Conservation (phyloP, 352 stramenopile genomes). For the Globisporangium echinulatum region DNA sequence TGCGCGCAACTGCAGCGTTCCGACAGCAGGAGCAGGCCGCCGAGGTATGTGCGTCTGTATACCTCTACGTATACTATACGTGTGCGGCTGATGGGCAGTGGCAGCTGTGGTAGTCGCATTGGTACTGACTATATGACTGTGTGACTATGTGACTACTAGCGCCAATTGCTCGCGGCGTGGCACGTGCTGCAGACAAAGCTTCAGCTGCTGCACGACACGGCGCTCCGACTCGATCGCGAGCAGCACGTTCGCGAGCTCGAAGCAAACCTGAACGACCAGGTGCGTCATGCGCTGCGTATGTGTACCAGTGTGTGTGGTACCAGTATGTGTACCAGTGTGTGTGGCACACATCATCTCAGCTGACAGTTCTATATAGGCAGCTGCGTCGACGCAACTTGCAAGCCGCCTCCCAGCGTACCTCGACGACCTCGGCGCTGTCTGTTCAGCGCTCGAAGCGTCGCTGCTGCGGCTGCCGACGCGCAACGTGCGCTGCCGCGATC, state of each 20-base stretch:
- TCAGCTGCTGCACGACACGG: constrained; percentile 36
- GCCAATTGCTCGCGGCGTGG: constrained; percentile 38
- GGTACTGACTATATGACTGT: not conserved
- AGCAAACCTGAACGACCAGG: constrained; percentile 22
- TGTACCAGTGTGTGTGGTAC: not conserved
- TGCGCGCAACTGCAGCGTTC: constrained; percentile 29
- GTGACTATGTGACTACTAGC: constrained; percentile 13
- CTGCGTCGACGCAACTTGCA: constrained; percentile 17
- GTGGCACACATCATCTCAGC: not conserved
- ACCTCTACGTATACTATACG: no score
- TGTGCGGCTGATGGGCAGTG: no score
- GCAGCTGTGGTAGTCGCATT: not conserved
- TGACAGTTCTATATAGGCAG: not conserved
- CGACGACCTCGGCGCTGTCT: constrained; percentile 18
- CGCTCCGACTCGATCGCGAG: constrained; percentile 33
- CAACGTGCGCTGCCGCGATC: constrained; percentile 15
- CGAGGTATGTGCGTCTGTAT: constrained; percentile 20
- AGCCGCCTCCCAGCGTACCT: constrained; percentile 15
- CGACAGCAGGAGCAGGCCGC: constrained; percentile 34
- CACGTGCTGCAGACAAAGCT: constrained; percentile 42
- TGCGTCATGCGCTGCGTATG: constrained; percentile 2
- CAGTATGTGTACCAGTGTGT: not conserved
- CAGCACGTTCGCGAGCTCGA: constrained; percentile 21
- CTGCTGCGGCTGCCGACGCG: constrained; percentile 32
- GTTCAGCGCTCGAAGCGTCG: constrained; percentile 22